A percentile compares a stretch with the other conserved stretches of the same genome.
Evolutionary conservation across 2,329 filamentous ascomycete genomes (phyloP).

Genomic region (Neonectria hederae): DNA sequence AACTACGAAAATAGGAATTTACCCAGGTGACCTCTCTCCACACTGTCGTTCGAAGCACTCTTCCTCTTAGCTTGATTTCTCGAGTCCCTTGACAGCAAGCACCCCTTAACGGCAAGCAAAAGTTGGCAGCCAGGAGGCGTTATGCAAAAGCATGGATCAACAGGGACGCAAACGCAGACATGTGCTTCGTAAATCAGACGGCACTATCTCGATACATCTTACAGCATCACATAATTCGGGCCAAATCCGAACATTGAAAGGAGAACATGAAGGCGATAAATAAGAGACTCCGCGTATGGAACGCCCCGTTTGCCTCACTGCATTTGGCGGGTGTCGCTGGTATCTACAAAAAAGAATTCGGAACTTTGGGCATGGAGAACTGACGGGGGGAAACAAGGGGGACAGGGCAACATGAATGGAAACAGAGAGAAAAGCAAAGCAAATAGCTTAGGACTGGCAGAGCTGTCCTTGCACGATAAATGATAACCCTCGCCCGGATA

Average conservation of each 20-base stretch:
- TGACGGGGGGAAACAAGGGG: background rate
- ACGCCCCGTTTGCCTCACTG: background rate
- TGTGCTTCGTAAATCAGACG: background rate
- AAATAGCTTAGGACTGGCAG: conserved; percentile 8
- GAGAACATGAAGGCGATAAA: background rate
- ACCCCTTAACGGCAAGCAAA: no score
- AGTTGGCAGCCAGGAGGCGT: background rate
- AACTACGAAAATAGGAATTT: background rate
- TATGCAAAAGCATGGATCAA: no score
- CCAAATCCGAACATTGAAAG: no score
- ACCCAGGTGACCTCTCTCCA: background rate
- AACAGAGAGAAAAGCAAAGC: conserved; percentile 6
- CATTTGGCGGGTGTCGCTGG: conserved; percentile 19
- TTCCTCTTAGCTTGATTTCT: background rate
- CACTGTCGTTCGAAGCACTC: background rate
- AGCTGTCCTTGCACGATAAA: conserved; percentile 9
- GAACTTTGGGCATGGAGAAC: background rate
- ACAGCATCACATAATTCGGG: no score
- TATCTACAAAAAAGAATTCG: conserved; percentile 26
- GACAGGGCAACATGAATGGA: background rate
- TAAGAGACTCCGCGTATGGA: conserved; percentile 1
- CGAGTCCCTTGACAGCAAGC: no score
- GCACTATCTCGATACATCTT: background rate
- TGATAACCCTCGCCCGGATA: conserved; percentile 4
- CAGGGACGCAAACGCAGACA: background rate